Evolutionary conservation across 192 early-diverging fungal genomes (phyloP), one percentile per base, ranked within the genome.

Genomic region (Coemansia sp.): DNA sequence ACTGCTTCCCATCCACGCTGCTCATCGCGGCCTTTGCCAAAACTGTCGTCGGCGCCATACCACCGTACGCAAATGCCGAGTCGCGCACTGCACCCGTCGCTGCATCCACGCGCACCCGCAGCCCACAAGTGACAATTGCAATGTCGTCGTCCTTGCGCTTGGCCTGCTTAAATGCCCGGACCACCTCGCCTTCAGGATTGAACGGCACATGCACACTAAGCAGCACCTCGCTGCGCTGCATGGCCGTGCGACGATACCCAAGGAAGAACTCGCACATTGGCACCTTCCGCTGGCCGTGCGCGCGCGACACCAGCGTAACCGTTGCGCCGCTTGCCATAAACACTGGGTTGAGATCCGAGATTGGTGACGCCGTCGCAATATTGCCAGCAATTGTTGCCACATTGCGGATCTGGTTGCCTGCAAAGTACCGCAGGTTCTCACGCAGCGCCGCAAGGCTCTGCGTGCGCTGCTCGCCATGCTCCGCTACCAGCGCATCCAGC

Each of bases 101-200:
- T 27, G 10, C 44, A 34, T 85, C 82, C 3, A 93, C 68, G 14
- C 62, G 58, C 10, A 92, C 82, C 18, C 84, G 73, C 21, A 93
- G 73, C 2, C 85, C 88, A 51, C 90, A 85, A 23, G 91, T 94
- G 55, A 91, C 92, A 67, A 94, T 94, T 14, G 93, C 89, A 62
- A 94, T 93, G 69, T 93, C 91, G 68, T 93, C 92, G 73, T 92
- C 89, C 74, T 87, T 88, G 71, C 93, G 82, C 73, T 93, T 92
- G 56, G 93, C 87, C 81, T 94, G 92, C 82, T 94, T 94, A 83
- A 87, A 95, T 7, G 89, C 89, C 28, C 83, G 71, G 14, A 88
- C 84, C 54, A 84, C 85, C 69, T 93, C 88, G 50, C 82, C 67
- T 34, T 60, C 47, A 5, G 49, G 50, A 47, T 82, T 85, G 64